These are phyloP conservation scores for Ziziphus jujuba DNA, from an alignment of 306 rosid species.

Conservation along the genomic window DNA sequence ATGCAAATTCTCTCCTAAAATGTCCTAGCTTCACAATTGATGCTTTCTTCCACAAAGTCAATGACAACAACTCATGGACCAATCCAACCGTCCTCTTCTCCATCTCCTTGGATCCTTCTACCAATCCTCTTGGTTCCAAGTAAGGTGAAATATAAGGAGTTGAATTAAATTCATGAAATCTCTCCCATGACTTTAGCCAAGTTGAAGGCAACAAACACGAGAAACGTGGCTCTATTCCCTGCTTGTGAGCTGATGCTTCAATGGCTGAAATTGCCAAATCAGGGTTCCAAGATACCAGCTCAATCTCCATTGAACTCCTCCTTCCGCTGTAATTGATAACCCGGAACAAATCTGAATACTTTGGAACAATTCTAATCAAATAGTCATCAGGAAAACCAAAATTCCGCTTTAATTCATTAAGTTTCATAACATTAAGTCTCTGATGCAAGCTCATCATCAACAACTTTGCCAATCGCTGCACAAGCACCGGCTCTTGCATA, in stretches of 20 bases:
- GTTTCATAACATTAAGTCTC: constrained; percentile 60
- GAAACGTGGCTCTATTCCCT: constrained; percentile 52
- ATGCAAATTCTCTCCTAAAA: constrained; percentile 64
- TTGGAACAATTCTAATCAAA: constrained; percentile 56
- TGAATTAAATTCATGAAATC: constrained; percentile 53
- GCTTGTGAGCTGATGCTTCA: constrained; percentile 45
- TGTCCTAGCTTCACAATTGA: constrained; percentile 79
- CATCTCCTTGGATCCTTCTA: constrained; percentile 62
- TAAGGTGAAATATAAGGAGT: constrained; percentile 77
- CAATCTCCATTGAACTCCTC: constrained; percentile 70
- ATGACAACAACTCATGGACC: constrained; percentile 77
- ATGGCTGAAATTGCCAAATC: constrained; percentile 55
- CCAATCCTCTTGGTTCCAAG: constrained; percentile 36
- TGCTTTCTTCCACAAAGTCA: constrained; percentile 79
- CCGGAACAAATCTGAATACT: constrained; percentile 53
- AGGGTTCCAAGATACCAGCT: constrained; percentile 69
- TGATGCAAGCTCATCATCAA: constrained; percentile 64
- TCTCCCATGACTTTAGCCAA: constrained; percentile 83
- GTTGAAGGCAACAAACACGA: constrained; percentile 62
- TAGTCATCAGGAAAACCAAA: constrained; percentile 84
- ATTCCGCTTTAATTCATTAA: constrained; percentile 59
- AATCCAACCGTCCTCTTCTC: constrained; percentile 80
- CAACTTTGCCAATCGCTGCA: constrained; percentile 53
- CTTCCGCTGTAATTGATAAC: constrained; percentile 61
- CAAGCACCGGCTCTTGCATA: constrained; percentile 53